Conservation (phyloP, 208 protist species). For the Trypanosoma melophagium region DNA sequence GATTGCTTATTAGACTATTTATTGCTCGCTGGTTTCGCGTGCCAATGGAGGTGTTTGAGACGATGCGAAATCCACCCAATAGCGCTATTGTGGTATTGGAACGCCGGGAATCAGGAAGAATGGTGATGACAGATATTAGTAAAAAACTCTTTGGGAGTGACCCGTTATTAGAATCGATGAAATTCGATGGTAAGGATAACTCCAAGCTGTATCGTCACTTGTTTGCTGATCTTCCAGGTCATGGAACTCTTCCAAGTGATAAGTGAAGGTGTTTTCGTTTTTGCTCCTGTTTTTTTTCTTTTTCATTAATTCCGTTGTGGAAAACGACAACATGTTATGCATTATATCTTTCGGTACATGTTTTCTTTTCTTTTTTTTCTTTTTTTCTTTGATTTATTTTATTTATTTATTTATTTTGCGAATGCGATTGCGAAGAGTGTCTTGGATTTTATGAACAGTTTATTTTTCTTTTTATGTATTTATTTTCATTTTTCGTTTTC, state of each 20-base stretch:
- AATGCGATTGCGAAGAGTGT: background rate
- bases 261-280: no score
- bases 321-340: no score
- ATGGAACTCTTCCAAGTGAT: no score
- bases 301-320: no score
- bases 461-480: no score
- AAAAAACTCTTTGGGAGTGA: slow-evolving; percentile 84
- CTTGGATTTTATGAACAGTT: no score
- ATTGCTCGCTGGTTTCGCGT: slow-evolving; percentile 83
- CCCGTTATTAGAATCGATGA: slow-evolving; percentile 81
- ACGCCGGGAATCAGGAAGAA: slow-evolving; percentile 50
- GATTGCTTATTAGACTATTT: slow-evolving; percentile 84
- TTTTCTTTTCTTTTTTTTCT: no score
- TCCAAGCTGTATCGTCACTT: slow-evolving; percentile 57
- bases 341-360: no score
- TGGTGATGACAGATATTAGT: slow-evolving; percentile 84
- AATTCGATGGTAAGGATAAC: slow-evolving; percentile 72
- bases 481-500: no score
- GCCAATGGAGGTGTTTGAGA: slow-evolving; percentile 85
- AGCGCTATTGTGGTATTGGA: slow-evolving; percentile 84
- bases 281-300: no score
- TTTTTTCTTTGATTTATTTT: no score
- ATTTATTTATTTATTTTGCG: slow-evolving; percentile 16
- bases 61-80: slow-evolving; percentile 89
- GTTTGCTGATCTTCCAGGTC: slow-evolving; percentile 21